Evolutionary conservation across 805 yeast species (phyloP), one percentile per base, ranked within the genome.

Genomic region (Teunomyces funiuensis): DNA sequence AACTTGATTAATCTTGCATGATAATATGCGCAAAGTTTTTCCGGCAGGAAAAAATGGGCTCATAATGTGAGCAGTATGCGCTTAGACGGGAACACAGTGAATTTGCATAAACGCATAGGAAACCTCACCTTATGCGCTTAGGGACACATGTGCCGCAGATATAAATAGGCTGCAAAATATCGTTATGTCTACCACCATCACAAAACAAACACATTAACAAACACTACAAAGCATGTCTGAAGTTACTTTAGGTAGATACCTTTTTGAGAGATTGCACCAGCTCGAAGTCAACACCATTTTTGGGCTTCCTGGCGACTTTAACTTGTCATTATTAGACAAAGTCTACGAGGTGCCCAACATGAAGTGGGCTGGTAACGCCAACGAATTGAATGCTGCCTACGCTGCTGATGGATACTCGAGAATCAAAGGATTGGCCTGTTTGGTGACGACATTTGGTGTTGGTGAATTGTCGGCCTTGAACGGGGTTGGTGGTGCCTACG

Each of bases 281-380:
- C 49, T 62, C 36, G 44, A 52, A 33, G 63, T 61, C 40, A 47
- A 50, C 39, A 55, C 65, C 44, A 57, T 63, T 45, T 63, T 62
- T 43, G 68, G 68, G 20, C 57, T 61, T 16, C 66, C 68, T 15
- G 65, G 66, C 23, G 66, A 61, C 54, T 62, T 60, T 53, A 62
- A 60, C 57, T 53, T 60, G 48, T 53, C 65, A 6, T 57, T 62
- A 34, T 52, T 63, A 36, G 68, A 63, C 52, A 61, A 60, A 44
- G 49, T 63, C 46, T 55, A 61, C 45, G 63, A 60, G 43, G 65
- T 62, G 51, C 57, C 15, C 41, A 33, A 7, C 40, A 40, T 25
- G 47, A 43, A 78, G 40, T 63, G 68, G 68, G 65, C 62, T 19
- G 65, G 66, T 25, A 60, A 61, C 50, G 60, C 63, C 51, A 63